Evolutionary conservation across 345 rosid genomes (phyloP), one percentile per base, ranked within the genome.

Genomic region (Rubroshorea leprosula): DNA sequence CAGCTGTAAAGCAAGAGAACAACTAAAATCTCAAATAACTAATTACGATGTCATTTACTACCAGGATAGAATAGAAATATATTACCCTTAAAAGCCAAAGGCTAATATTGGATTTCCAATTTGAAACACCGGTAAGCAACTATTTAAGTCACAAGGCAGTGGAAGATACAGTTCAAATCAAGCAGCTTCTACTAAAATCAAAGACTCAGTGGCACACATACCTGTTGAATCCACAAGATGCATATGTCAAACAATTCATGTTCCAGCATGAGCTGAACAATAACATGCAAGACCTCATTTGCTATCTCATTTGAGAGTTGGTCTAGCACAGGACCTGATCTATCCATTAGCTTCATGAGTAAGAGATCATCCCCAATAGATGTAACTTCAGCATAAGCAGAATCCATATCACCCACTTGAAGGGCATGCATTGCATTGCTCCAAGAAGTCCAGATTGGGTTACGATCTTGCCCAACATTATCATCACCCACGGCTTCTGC

Each of bases 221-320:
- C 97, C 96, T 94, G 96, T 55, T 94, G 97, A 78, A 81, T 83
- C 99, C 99, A 94, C n/a, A 88, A 81, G 62, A 94, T 76, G 68
- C 93, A 84, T 49, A 87, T 76, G 66, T 90, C 97, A 23, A 87
- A 78, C 72, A 90, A 73, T 71, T 79, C 82, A 50, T 77, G 93
- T 63, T 90, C 97, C 61, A 83, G 64, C 19, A 94, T 80, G 66
- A 94, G 87, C 75, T 85, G 97, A 46, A 65, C 78, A 49, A 90
- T 71, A 63, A 84, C 90, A 70, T 77, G 75, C 25, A 90, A 70
- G 71, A 89, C 80, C 64, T 90, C 96, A 31, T 74, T 77, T 38
- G 87, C 87, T 49, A 80, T 81, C 68, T 94, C 97, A 68, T 64
- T 83, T 52, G 99, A 82, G 48, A 94, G 81, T 66, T 90, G 97